Conservation (phyloP, 2,329 filamentous ascomycete genomes). For the Bipolaris zeicola region DNA sequence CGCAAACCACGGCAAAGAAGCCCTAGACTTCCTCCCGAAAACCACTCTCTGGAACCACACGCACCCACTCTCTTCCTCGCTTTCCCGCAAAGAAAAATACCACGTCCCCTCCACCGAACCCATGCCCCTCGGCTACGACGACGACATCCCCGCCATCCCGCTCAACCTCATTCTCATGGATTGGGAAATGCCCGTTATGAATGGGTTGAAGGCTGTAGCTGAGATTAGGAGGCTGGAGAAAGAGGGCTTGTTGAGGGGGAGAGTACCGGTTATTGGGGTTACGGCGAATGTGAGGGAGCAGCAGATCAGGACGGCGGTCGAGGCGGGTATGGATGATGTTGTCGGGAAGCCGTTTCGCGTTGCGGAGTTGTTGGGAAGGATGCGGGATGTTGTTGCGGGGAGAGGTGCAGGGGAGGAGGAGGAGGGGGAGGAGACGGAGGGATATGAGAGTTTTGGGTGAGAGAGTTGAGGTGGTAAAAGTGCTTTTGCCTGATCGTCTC, state of each 20-base stretch:
- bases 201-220: constrained; percentile 35
- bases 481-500: no score
- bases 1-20: constrained; percentile 49
- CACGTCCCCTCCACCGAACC: constrained; percentile 12
- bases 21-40: constrained; percentile 40
- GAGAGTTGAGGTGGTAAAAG: not conserved
- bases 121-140: not conserved
- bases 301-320: constrained; percentile 35
- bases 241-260: constrained; percentile 21
- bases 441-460: not conserved
- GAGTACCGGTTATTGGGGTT: constrained; percentile 42
- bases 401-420: not conserved
- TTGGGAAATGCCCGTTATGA: constrained; percentile 46
- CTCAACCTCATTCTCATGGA: constrained; percentile 40
- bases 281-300: constrained; percentile 45
- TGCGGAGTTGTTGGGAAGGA: constrained; percentile 30
- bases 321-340: constrained; percentile 55
- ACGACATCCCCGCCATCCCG: constrained; percentile 11
- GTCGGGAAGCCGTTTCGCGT: constrained; percentile 75
- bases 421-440: not conserved
- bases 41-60: constrained; percentile 33
- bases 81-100: constrained; percentile 57
- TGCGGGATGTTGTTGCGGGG: constrained; percentile 22
- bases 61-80: not conserved
- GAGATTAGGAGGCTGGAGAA: constrained; percentile 36